Evolutionary conservation across 495 filamentous ascomycete species (phyloP).

Genomic region (Durotheca rogersii): DNA sequence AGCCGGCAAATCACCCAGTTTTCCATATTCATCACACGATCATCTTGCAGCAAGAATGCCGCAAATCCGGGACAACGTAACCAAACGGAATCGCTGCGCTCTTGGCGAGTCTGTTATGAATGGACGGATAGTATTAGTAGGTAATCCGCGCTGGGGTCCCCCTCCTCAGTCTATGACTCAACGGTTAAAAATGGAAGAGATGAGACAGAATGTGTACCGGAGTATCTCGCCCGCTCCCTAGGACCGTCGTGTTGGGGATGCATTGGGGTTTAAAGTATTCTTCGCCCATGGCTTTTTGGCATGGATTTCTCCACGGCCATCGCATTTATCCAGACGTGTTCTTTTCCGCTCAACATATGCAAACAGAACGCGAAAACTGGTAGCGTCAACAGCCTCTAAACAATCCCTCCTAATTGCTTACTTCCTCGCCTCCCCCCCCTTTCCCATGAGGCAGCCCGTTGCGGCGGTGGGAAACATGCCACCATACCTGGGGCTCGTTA

Average conservation of each 20-base stretch:
- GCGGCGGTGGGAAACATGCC: no score
- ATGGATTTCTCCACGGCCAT: no score
- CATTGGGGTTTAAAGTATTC: background rate
- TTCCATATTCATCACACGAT: slow-evolving; percentile 27
- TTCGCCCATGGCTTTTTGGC: background rate
- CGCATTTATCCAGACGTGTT: no score
- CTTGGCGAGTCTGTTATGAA: background rate
- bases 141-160: slow-evolving; percentile 16
- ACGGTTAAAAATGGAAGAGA: slow-evolving; percentile 3
- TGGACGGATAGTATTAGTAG: no score
- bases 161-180: slow-evolving; percentile 3
- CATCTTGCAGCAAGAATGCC: slow-evolving; percentile 32
- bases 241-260: background rate
- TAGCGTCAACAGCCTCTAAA: no score
- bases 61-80: slow-evolving; percentile 24
- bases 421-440: no score
- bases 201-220: slow-evolving; percentile 13
- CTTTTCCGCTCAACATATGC: no score
- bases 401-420: no score
- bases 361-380: no score
- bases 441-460: no score
- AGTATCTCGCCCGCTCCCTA: slow-evolving; percentile 16
- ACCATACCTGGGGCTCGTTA: no score
- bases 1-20: slow-evolving; percentile 20
- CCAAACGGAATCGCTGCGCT: slow-evolving; percentile 21